Evolutionary conservation across 2,329 filamentous ascomycete genomes (phyloP), one percentile per base, ranked within the genome.

Genomic region (Penicillium sclerotigenum): DNA sequence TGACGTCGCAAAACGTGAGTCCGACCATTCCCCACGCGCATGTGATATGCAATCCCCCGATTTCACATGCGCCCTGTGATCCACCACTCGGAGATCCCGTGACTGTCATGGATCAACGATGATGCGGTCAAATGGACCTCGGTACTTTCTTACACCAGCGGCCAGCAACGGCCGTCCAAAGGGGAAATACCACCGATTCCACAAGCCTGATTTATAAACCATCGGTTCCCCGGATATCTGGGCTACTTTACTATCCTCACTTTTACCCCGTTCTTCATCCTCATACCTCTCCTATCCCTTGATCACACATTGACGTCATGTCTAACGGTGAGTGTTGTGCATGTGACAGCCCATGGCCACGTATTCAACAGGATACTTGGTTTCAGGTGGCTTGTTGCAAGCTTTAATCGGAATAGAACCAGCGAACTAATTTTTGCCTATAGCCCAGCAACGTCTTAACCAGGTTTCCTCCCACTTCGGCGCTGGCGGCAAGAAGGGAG

Each of bases 391-490:
- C 26, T n/a, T 29, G 31, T 46, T 22, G 11, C 26, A 18, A 20
- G 11, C 29, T 24, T 3, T 16, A 28, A n/a, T 16, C 8, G 10
- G 24, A 11, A 31, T 1, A 26, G 28, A 24, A 22, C 5, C n/a
- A 46, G 22, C 1, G 6, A 24, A 16, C 60, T 62, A 54, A 62
- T 36, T 24, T 14, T 28, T 22, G 3, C 57, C 14, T 60, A 13
- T 65, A 84, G 82, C 81, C 59, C 79, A 82, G 67, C 79, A 83
- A 64, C 83, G 84, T 66, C 80, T 87, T 47, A 78, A 77, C 57
- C 83, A 86, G 71, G 81, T 87, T 58, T 75, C 79, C 52, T 79
- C 79, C 62, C 84, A 87, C 68, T 74, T 86, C 62, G 71, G 74
- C 56, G 70, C 76, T n/a, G 63, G 66, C 37, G 62, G 64, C 59